Evolutionary conservation across 495 filamentous ascomycete species (phyloP).

Genomic region (Geoglossum glabrum): DNA sequence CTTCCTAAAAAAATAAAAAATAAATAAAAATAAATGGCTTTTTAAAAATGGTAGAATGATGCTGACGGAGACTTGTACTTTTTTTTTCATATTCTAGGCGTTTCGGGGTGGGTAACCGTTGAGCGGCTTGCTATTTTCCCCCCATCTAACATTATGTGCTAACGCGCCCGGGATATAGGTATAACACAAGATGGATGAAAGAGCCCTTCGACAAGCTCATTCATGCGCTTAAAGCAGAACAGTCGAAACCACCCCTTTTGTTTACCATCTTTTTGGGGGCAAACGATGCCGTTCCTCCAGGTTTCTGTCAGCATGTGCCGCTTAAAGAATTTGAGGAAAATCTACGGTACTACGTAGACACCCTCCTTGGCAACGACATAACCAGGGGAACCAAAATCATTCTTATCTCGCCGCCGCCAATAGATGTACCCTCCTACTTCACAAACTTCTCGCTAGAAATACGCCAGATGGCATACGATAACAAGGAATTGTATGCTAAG

Average conservation of each 20-base stretch:
- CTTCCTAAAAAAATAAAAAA: too few species aligned
- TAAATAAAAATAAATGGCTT: neutral
- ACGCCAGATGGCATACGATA: slow-evolving; percentile 1
- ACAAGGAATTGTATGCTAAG: slow-evolving; percentile 14
- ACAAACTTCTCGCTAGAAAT: neutral
- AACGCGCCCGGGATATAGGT: too few species aligned
- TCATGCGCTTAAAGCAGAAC: neutral
- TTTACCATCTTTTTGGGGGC: slow-evolving; percentile 17
- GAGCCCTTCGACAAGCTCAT: neutral
- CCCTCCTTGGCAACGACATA: slow-evolving; percentile 8
- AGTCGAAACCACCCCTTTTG: slow-evolving; percentile 9
- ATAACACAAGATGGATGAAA: neutral
- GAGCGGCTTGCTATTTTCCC: neutral
- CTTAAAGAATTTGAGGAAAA: slow-evolving; percentile 12
- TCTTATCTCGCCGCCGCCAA: slow-evolving; percentile 16
- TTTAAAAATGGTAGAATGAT: neutral
- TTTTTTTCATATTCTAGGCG: neutral
- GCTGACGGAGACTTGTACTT: neutral
- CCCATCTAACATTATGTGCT: neutral
- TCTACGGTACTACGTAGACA: slow-evolving; percentile 13
- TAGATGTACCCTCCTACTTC: slow-evolving; percentile 9
- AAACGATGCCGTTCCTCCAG: slow-evolving; percentile 12
- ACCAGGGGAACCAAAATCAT: slow-evolving; percentile 12
- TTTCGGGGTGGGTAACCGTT: neutral
- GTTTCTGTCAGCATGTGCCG: slow-evolving; percentile 10